Base-by-base conservation (phyloP, 257 asterid genomes). In the Jacaranda copaia region DNA sequence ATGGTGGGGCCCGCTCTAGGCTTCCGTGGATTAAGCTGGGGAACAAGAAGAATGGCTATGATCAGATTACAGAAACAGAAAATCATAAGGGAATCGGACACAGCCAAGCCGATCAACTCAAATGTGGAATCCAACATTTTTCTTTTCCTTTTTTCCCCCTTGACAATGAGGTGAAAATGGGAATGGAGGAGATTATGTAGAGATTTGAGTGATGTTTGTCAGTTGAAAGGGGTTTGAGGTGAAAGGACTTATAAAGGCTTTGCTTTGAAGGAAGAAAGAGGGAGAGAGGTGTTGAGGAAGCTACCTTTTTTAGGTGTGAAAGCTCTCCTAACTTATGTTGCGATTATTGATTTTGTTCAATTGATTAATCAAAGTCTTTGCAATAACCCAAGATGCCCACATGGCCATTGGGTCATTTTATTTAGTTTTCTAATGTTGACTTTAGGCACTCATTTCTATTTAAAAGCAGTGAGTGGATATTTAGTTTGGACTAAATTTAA, bases 11-110 rank as follows among this genome's bases (percentile, higher is more conserved):
- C 48, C 69, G 20, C 38, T 68, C 60, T 32, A 4, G 58, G 72
- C 35, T 7, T 79, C 36, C 70, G 77, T 43, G 70, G 52, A 3
- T 43, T 75, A 3, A 59, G 19, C 14, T 59, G 71, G 18, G 83
- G 65, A 52, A 88, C 69, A 12, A 91, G 82, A 32, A 93, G 75
- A 71, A 90, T 36, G 20, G 79, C 89, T 8, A 88, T 88, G 79
- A 93, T 84, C 46, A 91, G 74, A 81, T 91, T 90, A 83, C 88
- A 90, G 43, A 87, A 83, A 66, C 92, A 90, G 72, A 91, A 91
- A 57, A 81, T 82, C 43, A 85, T 75, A 8, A 77, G 88, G 77
- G 97, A 85, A 71, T 85, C 85, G 18, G 92, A 88, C 77, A 92
- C 80, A 38, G 89, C 92, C 9, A 86, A 35, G 73, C 66, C 64